A percentile compares a stretch with the other conserved stretches of the same genome.
Conservation (phyloP, 2,329 filamentous ascomycete genomes). For the Fusarium begoniae region DNA sequence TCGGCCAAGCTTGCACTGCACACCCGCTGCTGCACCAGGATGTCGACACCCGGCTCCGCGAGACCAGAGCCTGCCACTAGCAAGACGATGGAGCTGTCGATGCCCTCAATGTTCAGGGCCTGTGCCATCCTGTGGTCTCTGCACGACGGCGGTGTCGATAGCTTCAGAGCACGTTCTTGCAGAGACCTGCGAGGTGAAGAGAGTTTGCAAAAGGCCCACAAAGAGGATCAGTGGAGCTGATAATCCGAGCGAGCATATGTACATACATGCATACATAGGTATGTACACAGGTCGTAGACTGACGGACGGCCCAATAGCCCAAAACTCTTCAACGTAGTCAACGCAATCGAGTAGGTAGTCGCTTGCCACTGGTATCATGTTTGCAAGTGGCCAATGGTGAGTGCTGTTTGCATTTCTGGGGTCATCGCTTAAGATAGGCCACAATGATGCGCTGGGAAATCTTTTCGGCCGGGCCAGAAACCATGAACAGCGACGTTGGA, state of each 20-base stretch:
- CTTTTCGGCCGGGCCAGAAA: not conserved
- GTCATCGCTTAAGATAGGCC: conserved; percentile 20
- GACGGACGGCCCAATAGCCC: not conserved
- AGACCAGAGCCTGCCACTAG: conserved; percentile 37
- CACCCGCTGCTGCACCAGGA: conserved; percentile 25
- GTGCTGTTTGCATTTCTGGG: conserved; percentile 21
- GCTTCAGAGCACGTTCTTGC: conserved; percentile 40
- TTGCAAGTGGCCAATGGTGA: conserved; percentile 14
- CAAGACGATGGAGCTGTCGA: conserved; percentile 34
- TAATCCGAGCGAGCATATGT: not conserved
- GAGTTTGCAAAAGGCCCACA: conserved; percentile 7
- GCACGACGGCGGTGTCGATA: conserved; percentile 43
- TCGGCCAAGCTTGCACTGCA: conserved; percentile 14
- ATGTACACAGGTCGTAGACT: not conserved
- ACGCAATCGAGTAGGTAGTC: conserved; percentile 18
- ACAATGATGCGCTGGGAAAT: not conserved
- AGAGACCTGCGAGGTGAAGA: conserved; percentile 35
- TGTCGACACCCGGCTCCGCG: conserved; percentile 43
- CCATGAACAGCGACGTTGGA: not conserved
- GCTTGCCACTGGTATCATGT: conserved; percentile 22
- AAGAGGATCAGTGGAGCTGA: conserved; percentile 37
- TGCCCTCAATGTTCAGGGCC: conserved; percentile 29
- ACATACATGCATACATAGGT: too few species aligned
- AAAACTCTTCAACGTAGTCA: not conserved
- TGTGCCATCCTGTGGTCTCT: conserved; percentile 36